These are phyloP conservation scores for Plantago ovata DNA, from an alignment of 257 asterid genomes.

Conservation along the genomic window DNA sequence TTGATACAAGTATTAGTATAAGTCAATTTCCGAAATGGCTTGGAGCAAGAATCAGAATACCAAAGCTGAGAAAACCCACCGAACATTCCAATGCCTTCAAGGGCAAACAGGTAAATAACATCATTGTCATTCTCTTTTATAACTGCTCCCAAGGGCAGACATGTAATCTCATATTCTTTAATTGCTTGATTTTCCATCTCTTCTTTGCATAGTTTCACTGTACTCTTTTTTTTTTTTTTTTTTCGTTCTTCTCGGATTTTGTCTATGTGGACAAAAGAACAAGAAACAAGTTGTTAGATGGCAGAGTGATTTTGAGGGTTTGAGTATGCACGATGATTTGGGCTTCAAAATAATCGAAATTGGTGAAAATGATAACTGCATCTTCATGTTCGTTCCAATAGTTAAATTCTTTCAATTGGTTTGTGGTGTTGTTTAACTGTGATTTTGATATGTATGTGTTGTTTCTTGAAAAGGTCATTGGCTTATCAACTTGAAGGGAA, in stretches of 20 bases:
- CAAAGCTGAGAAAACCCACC: constrained; percentile 37
- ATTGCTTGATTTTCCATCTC: background rate
- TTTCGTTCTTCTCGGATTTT: constrained; percentile 14
- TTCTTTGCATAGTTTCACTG: too few relatives aligned
- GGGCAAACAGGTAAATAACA: constrained; percentile 40
- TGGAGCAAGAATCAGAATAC: too few relatives aligned
- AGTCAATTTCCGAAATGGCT: too few relatives aligned
- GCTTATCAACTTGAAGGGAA: constrained; percentile 94
- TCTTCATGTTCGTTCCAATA: constrained; percentile 62
- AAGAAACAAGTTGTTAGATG: constrained; percentile 43
- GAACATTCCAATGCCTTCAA: constrained; percentile 32
- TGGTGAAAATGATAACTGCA: constrained; percentile 94
- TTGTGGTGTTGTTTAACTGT: background rate
- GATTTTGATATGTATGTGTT: background rate
- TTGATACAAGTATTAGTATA: too few relatives aligned
- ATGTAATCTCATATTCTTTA: too few relatives aligned
- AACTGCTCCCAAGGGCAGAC: constrained; percentile 3
- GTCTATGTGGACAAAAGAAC: constrained; percentile 31
- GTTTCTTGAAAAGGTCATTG: constrained; percentile 57
- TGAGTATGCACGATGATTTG: constrained; percentile 54
- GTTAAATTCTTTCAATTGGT: too few relatives aligned
- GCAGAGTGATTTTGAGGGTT: constrained; percentile 56
- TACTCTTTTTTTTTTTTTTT: constrained; percentile 15
- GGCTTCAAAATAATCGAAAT: constrained; percentile 75
- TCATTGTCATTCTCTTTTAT: background rate